A percentile compares a stretch with the other conserved stretches of the same genome.
These are phyloP conservation scores for Trichophyton simii DNA, from an alignment of 2,329 filamentous ascomycete species.

Conservation along the genomic window DNA sequence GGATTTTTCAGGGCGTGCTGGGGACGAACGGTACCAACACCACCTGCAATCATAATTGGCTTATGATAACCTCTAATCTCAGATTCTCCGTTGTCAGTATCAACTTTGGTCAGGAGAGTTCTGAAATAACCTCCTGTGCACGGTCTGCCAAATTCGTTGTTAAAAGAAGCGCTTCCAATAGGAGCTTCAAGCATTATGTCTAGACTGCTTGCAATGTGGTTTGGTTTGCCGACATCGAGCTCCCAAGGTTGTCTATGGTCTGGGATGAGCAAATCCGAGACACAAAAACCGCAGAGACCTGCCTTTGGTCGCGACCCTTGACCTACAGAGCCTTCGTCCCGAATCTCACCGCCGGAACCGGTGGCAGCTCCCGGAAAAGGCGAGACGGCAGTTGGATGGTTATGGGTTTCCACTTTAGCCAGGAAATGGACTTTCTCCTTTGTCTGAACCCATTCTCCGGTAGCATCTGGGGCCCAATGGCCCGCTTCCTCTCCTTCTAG, in stretches of 20 bases:
- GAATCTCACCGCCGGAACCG: slow-evolving; percentile 86
- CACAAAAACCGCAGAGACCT: slow-evolving; percentile 83
- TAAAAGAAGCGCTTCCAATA: slow-evolving; percentile 88
- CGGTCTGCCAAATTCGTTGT: slow-evolving; percentile 93
- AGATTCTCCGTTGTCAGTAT: slow-evolving; percentile 46
- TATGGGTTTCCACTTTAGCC: slow-evolving; percentile 94
- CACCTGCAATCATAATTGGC: slow-evolving; percentile 96
- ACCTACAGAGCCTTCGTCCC: slow-evolving; percentile 89
- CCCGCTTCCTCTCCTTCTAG: slow-evolving; percentile 57
- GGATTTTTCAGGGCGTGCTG: slow-evolving; percentile 80
- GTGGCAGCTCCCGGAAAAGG: slow-evolving; percentile 89
- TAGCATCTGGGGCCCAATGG: slow-evolving; percentile 79
- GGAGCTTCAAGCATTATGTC: slow-evolving; percentile 98
- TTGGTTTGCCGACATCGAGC: slow-evolving; percentile 73
- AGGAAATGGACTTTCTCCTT: slow-evolving; percentile 81
- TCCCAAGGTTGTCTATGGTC: slow-evolving; percentile 79
- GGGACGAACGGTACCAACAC: slow-evolving; percentile 81
- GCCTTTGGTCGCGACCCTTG: slow-evolving; percentile 87
- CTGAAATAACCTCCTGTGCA: slow-evolving; percentile 83
- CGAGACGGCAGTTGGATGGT: slow-evolving; percentile 91
- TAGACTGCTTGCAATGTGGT: slow-evolving; percentile 82
- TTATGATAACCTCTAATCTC: slow-evolving; percentile 92
- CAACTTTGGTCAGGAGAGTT: slow-evolving; percentile 63
- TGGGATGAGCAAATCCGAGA: slow-evolving; percentile 86
- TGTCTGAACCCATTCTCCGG: slow-evolving; percentile 74